These are phyloP conservation scores for Takakia lepidozioides DNA, from an alignment of 225 moss, liverwort and hornwort genomes.

Conservation along the genomic window DNA sequence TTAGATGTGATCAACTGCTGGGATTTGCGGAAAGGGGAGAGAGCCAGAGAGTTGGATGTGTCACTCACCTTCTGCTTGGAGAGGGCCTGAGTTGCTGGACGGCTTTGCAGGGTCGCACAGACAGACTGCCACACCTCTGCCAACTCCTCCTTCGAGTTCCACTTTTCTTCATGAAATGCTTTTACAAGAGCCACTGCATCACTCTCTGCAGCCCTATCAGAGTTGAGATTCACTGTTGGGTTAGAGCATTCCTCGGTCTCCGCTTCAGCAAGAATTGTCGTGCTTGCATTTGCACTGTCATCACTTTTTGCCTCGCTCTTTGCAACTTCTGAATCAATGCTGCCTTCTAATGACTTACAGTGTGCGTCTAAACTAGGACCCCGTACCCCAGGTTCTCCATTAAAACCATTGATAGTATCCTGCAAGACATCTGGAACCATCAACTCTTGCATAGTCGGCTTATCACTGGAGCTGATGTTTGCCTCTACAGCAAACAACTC, in stretches of 20 bases:
- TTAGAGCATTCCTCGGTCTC: slow-evolving; percentile 10
- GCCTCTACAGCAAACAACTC: slow-evolving; percentile 39
- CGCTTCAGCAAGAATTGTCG: too few species aligned
- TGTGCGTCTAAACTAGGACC: too few species aligned
- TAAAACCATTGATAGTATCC: too few species aligned
- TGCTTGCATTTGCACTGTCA: too few species aligned
- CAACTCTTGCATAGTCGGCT: neutral
- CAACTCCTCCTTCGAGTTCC: slow-evolving; percentile 30
- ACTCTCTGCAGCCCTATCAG: slow-evolving; percentile 6
- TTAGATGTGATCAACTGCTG: too few species aligned
- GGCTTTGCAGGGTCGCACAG: slow-evolving; percentile 44
- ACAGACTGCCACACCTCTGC: slow-evolving; percentile 49
- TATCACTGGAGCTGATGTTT: slow-evolving; percentile 10
- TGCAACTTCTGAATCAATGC: too few species aligned
- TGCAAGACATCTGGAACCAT: too few species aligned
- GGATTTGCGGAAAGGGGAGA: too few species aligned
- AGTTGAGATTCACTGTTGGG: neutral
- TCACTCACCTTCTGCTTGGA: slow-evolving; percentile 62
- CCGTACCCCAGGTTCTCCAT: too few species aligned
- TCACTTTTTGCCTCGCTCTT: too few species aligned
- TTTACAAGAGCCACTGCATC: slow-evolving; percentile 7
- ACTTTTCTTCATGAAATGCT: slow-evolving; percentile 10
- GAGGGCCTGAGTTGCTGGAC: slow-evolving; percentile 74
- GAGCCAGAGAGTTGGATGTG: too few species aligned
- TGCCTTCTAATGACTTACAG: too few species aligned